Conservation (phyloP, 2,329 filamentous ascomycete genomes). For the Aureobasidium subglaciale region DNA sequence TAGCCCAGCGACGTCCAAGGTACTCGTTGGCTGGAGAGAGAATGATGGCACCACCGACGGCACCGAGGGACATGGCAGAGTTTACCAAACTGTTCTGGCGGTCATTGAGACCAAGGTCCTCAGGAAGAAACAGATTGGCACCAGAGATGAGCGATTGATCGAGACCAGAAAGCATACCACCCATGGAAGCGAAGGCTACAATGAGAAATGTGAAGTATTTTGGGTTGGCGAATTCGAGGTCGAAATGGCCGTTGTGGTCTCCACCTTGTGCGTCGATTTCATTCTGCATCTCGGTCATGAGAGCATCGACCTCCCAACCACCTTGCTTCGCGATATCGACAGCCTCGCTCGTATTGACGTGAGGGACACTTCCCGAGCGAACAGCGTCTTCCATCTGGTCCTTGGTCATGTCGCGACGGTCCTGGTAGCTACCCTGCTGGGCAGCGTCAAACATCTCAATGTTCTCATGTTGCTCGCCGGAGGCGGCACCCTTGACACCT, state of each 20-base stretch:
- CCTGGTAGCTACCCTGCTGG: background rate
- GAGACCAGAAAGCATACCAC: constrained; percentile 63
- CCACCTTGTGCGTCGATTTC: constrained; percentile 28
- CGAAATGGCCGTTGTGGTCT: constrained; percentile 39
- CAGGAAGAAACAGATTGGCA: constrained; percentile 60
- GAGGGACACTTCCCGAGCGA: constrained; percentile 25
- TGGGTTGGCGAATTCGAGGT: constrained; percentile 55
- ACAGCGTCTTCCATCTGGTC: constrained; percentile 25
- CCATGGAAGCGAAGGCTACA: constrained; percentile 67
- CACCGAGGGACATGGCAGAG: constrained; percentile 64
- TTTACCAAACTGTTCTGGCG: constrained; percentile 60
- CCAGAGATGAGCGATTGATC: constrained; percentile 68
- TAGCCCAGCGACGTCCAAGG: constrained; percentile 60
- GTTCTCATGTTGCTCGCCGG: constrained; percentile 5
- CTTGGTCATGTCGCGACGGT: constrained; percentile 15
- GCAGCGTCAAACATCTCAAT: constrained; percentile 5
- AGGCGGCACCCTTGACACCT: background rate
- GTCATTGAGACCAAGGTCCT: constrained; percentile 47
- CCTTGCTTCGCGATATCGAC: constrained; percentile 26
- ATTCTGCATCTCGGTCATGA: constrained; percentile 36
- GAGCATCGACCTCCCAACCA: constrained; percentile 39
- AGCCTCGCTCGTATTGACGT: constrained; percentile 26
- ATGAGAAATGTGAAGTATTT: constrained; percentile 61
- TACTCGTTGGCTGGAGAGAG: constrained; percentile 61
- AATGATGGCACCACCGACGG: constrained; percentile 61